phyloP scores from a whole-genome alignment of 768 basidiomycete species.

The Psilocybe tampanensis region DNA sequence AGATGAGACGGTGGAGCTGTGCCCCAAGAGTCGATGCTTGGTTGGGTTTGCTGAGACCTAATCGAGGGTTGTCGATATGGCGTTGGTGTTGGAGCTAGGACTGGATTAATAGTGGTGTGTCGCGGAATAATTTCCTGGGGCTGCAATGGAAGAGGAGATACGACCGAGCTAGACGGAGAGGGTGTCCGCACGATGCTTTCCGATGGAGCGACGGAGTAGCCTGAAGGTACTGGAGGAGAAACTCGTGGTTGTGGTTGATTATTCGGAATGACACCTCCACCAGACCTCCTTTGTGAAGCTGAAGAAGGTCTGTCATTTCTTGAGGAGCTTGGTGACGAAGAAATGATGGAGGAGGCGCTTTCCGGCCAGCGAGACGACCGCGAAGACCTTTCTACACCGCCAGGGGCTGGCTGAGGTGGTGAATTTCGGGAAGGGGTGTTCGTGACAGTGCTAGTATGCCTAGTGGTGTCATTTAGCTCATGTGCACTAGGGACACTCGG shows the following conservation, averaged over 20 bases:
- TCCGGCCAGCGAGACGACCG: conserved; percentile 7
- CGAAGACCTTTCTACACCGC: conserved; percentile 2
- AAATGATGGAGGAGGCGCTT: conserved; percentile 15
- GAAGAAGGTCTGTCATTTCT: conserved; percentile 5
- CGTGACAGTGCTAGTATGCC: background rate
- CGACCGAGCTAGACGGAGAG: background rate
- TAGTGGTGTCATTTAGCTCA: background rate
- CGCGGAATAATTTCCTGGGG: background rate
- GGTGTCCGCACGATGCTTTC: background rate
- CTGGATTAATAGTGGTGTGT: no score
- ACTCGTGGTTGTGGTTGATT: background rate
- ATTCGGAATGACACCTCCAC: background rate
- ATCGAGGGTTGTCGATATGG: background rate
- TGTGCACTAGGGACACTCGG: conserved; percentile 4
- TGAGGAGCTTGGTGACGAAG: conserved; percentile 7
- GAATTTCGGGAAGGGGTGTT: background rate
- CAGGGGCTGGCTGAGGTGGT: conserved; percentile 6
- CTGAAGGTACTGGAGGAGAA: conserved; percentile 14
- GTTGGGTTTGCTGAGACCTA: background rate
- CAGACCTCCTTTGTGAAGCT: background rate
- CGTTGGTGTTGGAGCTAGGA: background rate
- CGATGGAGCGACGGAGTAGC: conserved; percentile 6
- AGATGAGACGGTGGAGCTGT: conserved; percentile 16
- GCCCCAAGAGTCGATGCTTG: conserved; percentile 17
- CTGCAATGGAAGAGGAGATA: background rate